These are phyloP conservation scores for Trametes punicea DNA, from an alignment of 768 basidiomycete genomes.

Conservation along the genomic window DNA sequence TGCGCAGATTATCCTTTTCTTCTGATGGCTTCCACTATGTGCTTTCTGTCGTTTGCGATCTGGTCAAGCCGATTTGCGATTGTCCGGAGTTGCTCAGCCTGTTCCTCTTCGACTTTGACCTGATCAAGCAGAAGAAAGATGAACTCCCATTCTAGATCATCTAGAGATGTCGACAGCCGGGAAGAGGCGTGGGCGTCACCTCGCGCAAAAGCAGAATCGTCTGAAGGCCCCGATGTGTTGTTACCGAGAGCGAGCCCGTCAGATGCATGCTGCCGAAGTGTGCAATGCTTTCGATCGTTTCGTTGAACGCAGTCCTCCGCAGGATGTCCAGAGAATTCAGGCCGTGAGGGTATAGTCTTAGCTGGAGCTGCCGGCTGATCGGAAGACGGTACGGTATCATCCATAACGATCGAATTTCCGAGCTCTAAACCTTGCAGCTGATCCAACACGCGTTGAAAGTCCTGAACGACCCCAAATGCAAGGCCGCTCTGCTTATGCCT, in stretches of 20 bases:
- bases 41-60: slow-evolving; percentile 9
- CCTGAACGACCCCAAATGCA: slow-evolving; percentile 17
- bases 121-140: slow-evolving; percentile 8
- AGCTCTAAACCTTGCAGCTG: slow-evolving; percentile 17
- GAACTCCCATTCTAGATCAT: slow-evolving; percentile 12
- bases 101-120: slow-evolving; percentile 13
- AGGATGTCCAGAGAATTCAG: neutral
- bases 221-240: neutral
- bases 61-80: slow-evolving; percentile 11
- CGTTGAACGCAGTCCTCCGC: neutral
- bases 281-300: too few relatives aligned
- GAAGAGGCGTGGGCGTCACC: neutral
- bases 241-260: neutral
- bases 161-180: neutral
- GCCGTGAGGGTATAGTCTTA: neutral
- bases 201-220: neutral
- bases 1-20: neutral
- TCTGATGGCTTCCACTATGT: slow-evolving; percentile 3
- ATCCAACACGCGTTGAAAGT: slow-evolving; percentile 16
- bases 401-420: neutral
- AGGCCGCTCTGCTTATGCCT: slow-evolving; percentile 7
- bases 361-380: neutral
- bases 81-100: slow-evolving; percentile 7
- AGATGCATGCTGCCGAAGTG: neutral
- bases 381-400: neutral